phyloP scores from a whole-genome alignment of 306 rosid species.

The Sicyos baderoa region DNA sequence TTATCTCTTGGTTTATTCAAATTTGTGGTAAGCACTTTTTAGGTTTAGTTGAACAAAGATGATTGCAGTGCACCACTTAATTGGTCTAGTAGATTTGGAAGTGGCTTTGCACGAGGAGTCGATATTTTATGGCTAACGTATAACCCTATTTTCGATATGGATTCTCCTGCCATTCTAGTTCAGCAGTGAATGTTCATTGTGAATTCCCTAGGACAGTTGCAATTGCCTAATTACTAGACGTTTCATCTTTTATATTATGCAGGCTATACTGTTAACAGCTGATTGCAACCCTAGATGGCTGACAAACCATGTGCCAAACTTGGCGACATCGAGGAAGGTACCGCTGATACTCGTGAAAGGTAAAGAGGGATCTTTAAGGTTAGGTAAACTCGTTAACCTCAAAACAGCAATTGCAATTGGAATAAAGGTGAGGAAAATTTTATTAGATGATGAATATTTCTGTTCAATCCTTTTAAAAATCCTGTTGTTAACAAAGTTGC shows the following conservation, averaged over 20 bases:
- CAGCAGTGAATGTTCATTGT: background rate
- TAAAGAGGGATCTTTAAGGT: constrained; percentile 57
- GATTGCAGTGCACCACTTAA: background rate
- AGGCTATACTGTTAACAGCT: constrained; percentile 64
- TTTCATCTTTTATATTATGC: constrained; percentile 15
- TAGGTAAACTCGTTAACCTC: constrained; percentile 60
- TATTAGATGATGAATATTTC: background rate
- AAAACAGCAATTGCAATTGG: constrained; percentile 86
- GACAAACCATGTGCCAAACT: constrained; percentile 59
- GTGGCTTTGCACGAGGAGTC: background rate
- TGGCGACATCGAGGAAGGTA: constrained; percentile 63
- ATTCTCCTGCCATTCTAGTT: background rate
- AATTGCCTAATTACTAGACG: background rate
- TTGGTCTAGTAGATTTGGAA: background rate
- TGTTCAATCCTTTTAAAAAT: background rate
- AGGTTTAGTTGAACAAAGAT: background rate
- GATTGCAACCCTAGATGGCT: constrained; percentile 70
- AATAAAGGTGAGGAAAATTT: constrained; percentile 42
- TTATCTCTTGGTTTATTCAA: background rate
- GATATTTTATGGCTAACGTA: background rate
- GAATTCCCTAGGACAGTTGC: constrained; percentile 1
- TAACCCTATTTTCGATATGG: background rate
- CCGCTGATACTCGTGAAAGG: constrained; percentile 59
- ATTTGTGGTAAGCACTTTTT: too few relatives aligned
- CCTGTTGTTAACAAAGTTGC: background rate